Evolutionary conservation across 2,329 filamentous ascomycete species (phyloP), one percentile per base, ranked within the genome.

Genomic region (Pseudogymnoascus sp.): DNA sequence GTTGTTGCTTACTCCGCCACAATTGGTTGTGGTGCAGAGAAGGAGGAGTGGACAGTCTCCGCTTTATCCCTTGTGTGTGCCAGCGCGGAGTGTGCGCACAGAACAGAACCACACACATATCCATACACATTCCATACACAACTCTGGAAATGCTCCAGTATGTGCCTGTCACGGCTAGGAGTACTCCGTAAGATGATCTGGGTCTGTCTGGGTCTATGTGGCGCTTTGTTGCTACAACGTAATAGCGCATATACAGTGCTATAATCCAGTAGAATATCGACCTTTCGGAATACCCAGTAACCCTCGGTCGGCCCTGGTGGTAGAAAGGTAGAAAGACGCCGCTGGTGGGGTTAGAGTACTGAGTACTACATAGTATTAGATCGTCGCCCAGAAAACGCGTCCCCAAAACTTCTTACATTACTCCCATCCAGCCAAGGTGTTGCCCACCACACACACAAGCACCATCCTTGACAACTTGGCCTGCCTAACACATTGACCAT

Each of bases 401-500:
- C 50, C 11, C 16, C 10, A 14, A 47, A 56, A 16, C 28, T 56
- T 33, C 50, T 56, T 35, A 21, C 50, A 56, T n/a, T 56, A 33
- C 50, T 33, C 21, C 10, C 50, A 21, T 56, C 28, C 50, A 35
- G 50, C 50, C 50, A 56, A 56, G 28, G 8, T 56, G 28, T 21
- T 18, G 10, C 50, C 50, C 16, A 56, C 50, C 50, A 56, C 50
- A 56, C 50, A 33, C 50, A 56, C 28, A 31, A 31, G 28, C 28
- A 16, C 50, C n/a, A 56, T 56, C 50, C 50, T 56, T 56, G 50
- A 56, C 28, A 10, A 56, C 50, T 56, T 56, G 50, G 50, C 50
- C 28, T 56, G n/a, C 50, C 50, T 56, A 56, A 33, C 50, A 56
- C 50, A 56, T 56, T 56, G 50, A 56, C 50, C 50, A 56, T 56